Evolutionary conservation across 1,139 yeast species (phyloP).

Genomic region (Scheffersomyces titani): DNA sequence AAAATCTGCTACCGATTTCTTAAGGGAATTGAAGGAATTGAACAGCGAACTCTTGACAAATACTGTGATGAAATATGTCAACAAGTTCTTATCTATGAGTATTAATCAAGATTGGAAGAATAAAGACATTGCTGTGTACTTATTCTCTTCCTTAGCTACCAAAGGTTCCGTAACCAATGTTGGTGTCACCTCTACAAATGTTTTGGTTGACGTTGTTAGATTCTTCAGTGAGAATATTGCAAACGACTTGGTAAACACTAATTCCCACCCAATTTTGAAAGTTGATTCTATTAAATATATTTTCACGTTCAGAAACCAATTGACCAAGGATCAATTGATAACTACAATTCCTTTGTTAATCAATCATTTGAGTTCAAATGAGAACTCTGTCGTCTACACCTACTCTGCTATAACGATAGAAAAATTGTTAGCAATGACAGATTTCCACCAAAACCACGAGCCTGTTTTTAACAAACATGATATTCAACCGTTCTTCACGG

Average conservation of each 20-base stretch:
- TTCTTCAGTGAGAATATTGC: constrained; percentile 84
- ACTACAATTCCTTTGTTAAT: constrained; percentile 83
- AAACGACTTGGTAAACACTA: constrained; percentile 61
- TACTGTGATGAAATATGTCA: constrained; percentile 76
- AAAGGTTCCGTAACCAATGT: constrained; percentile 82
- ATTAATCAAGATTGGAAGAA: constrained; percentile 63
- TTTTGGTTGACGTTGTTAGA: constrained; percentile 79
- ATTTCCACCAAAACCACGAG: constrained; percentile 44
- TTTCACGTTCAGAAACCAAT: constrained; percentile 86
- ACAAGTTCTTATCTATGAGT: constrained; percentile 60
- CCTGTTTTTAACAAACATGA: constrained; percentile 72
- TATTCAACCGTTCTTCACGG: constrained; percentile 47
- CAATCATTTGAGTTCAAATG: constrained; percentile 56
- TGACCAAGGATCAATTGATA: constrained; percentile 79
- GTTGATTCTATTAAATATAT: constrained; percentile 94
- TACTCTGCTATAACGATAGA: constrained; percentile 94
- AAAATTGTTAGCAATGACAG: constrained; percentile 75
- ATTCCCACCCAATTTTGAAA: constrained; percentile 69
- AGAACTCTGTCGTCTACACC: constrained; percentile 84
- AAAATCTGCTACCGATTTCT: constrained; percentile 86
- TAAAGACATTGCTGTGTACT: constrained; percentile 83
- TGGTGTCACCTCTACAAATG: constrained; percentile 88
- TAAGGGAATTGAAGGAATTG: constrained; percentile 81
- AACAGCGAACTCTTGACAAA: constrained; percentile 75
- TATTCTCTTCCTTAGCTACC: constrained; percentile 87